Percentiles rank a stretch among this genome's conserved stretches.
phyloP scores from a whole-genome alignment of 1,139 yeast species.

The Candida tropicalis region DNA sequence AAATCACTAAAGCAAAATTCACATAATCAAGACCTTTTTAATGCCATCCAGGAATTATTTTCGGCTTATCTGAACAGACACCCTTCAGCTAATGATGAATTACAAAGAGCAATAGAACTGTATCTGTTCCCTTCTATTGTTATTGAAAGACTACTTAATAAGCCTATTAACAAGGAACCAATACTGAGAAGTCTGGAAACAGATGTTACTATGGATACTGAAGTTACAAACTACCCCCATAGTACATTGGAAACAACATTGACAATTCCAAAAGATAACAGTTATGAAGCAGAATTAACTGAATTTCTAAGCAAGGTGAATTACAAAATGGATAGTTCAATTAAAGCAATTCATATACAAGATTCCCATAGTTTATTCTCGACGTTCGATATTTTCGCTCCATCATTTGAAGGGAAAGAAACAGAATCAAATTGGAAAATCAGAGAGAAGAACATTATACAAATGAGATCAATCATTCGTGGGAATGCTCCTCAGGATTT shows the following conservation, averaged over 20 bases:
- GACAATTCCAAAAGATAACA: background rate
- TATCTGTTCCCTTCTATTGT: constrained; percentile 1
- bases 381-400: constrained; percentile 21
- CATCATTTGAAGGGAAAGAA: constrained; percentile 73
- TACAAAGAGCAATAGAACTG: background rate
- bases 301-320: constrained; percentile 23
- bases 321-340: constrained; percentile 29
- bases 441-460: constrained; percentile 65
- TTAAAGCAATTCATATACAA: constrained; percentile 22
- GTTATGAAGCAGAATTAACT: constrained; percentile 16
- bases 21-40: constrained; percentile 12
- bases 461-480: constrained; percentile 60
- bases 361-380: constrained; percentile 21
- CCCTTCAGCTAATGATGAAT: background rate
- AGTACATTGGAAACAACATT: background rate
- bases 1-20: constrained; percentile 5
- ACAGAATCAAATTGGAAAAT: constrained; percentile 85
- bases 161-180: background rate
- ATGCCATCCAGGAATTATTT: constrained; percentile 21
- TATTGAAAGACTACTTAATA: background rate
- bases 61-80: background rate
- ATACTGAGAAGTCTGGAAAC: constrained; percentile 4
- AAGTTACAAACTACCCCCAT: background rate
- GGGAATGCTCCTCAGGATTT: constrained; percentile 51
- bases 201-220: background rate